Evolutionary conservation across 176 grass and related monocot genomes (phyloP).

Genomic region (Ensete glaucum): DNA sequence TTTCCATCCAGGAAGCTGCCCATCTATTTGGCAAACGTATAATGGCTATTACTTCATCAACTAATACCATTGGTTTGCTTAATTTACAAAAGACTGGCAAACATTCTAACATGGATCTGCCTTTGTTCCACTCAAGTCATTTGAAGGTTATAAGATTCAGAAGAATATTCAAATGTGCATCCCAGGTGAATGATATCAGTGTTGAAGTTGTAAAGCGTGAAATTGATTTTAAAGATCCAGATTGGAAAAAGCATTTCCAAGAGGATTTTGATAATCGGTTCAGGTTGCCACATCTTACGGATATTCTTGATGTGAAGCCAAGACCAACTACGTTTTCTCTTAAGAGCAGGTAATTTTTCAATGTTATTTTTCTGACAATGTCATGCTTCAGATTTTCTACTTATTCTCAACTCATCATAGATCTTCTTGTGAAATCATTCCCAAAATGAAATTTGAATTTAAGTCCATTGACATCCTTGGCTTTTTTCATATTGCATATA

Average conservation of each 20-base stretch:
- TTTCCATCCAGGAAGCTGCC: neutral
- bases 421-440: too few species aligned
- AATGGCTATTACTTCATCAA: neutral
- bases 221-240: constrained; percentile 57
- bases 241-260: constrained; percentile 62
- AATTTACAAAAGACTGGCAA: neutral
- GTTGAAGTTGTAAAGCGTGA: constrained; percentile 32
- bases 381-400: neutral
- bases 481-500: neutral
- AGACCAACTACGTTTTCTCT: constrained; percentile 70
- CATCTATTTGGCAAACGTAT: neutral
- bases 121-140: neutral
- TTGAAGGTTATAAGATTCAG: constrained; percentile 14
- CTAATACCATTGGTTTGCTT: neutral
- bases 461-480: constrained; percentile 4
- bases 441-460: too few species aligned
- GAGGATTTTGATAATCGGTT: constrained; percentile 69
- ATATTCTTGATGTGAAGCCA: constrained; percentile 79
- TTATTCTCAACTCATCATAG: neutral
- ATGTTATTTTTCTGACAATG: neutral
- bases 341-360: constrained; percentile 48
- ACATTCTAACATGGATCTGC: neutral
- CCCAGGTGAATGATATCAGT: constrained; percentile 15
- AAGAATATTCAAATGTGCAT: constrained; percentile 26
- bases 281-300: constrained; percentile 70